Percentiles rank a stretch among this genome's conserved stretches.
Evolutionary conservation across 139 green algal species (phyloP).

Genomic region (Closterium sp.): DNA sequence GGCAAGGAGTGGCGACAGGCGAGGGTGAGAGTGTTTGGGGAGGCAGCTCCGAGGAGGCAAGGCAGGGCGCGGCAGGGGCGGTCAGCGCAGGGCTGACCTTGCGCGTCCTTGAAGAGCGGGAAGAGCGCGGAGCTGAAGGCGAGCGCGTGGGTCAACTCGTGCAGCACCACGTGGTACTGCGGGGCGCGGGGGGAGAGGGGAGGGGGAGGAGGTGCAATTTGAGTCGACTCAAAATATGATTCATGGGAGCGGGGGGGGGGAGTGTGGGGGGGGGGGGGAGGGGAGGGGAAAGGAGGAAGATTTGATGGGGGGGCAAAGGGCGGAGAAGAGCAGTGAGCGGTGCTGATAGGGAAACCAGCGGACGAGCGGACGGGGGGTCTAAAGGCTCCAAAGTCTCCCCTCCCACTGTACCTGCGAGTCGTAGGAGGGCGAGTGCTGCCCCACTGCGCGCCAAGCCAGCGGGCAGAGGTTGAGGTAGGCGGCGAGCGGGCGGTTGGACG

Average conservation of each 20-base stretch:
- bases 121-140: slow-evolving; percentile 13
- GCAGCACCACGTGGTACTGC: not conserved
- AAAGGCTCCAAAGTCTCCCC: too few species aligned
- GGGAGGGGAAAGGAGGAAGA: not conserved
- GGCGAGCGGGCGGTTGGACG: not conserved
- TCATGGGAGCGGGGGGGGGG: too few species aligned
- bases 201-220: too few species aligned
- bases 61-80: too few species aligned
- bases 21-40: too few species aligned
- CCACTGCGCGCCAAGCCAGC: too few species aligned
- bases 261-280: not conserved
- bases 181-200: not conserved
- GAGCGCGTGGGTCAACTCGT: not conserved
- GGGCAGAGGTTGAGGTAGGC: slow-evolving; percentile 9
- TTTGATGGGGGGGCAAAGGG: not conserved
- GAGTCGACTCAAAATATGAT: too few species aligned
- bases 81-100: too few species aligned
- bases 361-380: too few species aligned
- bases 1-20: too few species aligned
- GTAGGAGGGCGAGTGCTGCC: not conserved
- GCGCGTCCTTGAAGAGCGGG: not conserved
- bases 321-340: not conserved
- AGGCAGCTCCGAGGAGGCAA: not conserved
- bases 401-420: not conserved
- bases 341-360: too few species aligned